A percentile compares a stretch with the other conserved stretches of the same genome.
Evolutionary conservation across 2,329 filamentous ascomycete genomes (phyloP).

Genomic region (Sclerotiophoma versabilis): DNA sequence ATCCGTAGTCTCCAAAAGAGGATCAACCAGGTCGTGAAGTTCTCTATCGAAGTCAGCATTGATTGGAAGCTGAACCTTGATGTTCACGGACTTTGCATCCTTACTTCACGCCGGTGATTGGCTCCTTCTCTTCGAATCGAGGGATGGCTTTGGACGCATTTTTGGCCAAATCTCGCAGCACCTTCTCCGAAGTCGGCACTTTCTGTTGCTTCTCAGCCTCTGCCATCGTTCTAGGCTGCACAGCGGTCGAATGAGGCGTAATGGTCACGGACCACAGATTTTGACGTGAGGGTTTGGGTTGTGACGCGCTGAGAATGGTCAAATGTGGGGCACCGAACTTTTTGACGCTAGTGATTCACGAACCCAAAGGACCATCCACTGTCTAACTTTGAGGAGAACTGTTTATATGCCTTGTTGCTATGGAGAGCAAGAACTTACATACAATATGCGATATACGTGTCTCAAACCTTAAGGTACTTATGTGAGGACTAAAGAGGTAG

Average conservation of each 20-base stretch:
- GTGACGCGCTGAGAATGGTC: slow-evolving; percentile 8
- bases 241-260: slow-evolving; percentile 1
- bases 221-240: slow-evolving; percentile 1
- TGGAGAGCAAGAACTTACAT: too few species aligned
- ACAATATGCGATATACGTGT: too few species aligned
- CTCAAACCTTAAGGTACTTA: too few species aligned
- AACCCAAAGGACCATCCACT: too few species aligned
- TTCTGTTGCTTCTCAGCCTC: neutral
- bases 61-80: slow-evolving; percentile 19
- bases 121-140: slow-evolving; percentile 34
- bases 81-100: slow-evolving; percentile 46
- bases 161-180: slow-evolving; percentile 37
- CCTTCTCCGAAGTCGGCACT: slow-evolving; percentile 35
- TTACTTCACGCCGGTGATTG: slow-evolving; percentile 46
- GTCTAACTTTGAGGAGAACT: too few species aligned
- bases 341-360: slow-evolving; percentile 5
- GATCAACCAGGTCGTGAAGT: slow-evolving; percentile 36
- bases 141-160: slow-evolving; percentile 36
- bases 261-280: slow-evolving; percentile 14
- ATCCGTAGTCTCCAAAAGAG: slow-evolving; percentile 45
- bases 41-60: slow-evolving; percentile 38
- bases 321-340: slow-evolving; percentile 11
- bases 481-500: too few species aligned
- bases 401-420: too few species aligned
- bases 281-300: slow-evolving; percentile 6